These are phyloP conservation scores for Hibiscus tridactylites DNA, from an alignment of 345 rosid genomes.

Conservation along the genomic window DNA sequence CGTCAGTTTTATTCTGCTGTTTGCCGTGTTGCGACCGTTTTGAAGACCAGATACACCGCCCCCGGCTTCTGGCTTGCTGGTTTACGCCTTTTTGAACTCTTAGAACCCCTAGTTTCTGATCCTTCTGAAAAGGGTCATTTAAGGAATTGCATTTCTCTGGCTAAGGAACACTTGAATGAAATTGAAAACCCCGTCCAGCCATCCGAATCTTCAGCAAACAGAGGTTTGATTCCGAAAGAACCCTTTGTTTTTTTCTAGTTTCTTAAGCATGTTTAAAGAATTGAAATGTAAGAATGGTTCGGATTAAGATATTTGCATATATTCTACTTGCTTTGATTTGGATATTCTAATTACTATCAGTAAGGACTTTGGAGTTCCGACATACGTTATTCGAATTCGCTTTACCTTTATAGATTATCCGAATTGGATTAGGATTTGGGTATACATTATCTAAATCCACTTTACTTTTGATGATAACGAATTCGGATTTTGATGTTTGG, in stretches of 20 bases:
- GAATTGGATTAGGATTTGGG: too few species aligned
- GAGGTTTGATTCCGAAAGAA: constrained; percentile 30
- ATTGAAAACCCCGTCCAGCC: neutral
- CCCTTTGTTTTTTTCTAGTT: neutral
- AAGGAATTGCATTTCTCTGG: constrained; percentile 36
- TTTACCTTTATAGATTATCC: too few species aligned
- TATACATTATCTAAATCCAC: too few species aligned
- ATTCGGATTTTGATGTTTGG: too few species aligned
- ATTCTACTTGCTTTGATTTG: too few species aligned
- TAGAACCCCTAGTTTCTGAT: constrained; percentile 44
- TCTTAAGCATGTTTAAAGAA: too few species aligned
- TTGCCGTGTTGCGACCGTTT: constrained; percentile 75
- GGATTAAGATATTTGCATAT: too few species aligned
- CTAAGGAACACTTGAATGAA: neutral
- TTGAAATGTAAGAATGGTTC: too few species aligned
- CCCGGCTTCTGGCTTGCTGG: constrained; percentile 91
- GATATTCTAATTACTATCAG: too few species aligned
- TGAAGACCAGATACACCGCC: constrained; percentile 73
- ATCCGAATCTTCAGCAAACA: constrained; percentile 1
- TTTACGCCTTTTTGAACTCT: constrained; percentile 53
- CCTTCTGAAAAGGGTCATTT: constrained; percentile 57
- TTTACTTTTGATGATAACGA: too few species aligned
- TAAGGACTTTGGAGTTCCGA: too few species aligned
- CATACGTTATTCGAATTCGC: too few species aligned
- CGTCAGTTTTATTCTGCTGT: constrained; percentile 61